Percentiles rank a stretch among this genome's conserved stretches.
Conservation (phyloP, 2,329 filamentous ascomycete species). For the Trichoderma semiorbis region DNA sequence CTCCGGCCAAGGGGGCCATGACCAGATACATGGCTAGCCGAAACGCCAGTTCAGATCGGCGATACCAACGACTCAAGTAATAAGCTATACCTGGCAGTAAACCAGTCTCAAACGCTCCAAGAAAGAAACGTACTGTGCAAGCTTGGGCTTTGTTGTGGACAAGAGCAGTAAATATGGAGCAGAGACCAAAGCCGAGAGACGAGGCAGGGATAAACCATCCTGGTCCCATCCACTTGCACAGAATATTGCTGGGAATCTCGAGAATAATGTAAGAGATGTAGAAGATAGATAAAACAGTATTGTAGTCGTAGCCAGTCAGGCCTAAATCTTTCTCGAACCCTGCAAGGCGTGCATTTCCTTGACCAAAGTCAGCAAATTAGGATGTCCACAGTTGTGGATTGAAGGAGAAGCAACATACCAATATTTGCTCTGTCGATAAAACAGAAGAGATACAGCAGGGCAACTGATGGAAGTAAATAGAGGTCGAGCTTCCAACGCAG, state of each 20-base stretch:
- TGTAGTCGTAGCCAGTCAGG: not conserved
- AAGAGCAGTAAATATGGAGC: not conserved
- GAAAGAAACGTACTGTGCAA: not conserved
- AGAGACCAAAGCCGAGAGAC: not conserved
- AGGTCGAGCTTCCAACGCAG: not conserved
- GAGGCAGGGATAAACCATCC: not conserved
- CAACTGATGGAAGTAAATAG: not conserved
- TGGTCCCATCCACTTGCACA: not conserved
- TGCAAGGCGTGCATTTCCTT: not conserved
- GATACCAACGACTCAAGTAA: not conserved
- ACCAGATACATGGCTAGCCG: not conserved
- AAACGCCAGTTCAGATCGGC: not conserved
- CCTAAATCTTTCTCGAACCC: not conserved
- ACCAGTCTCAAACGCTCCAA: not conserved
- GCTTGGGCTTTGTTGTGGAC: not conserved
- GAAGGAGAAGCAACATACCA: not conserved
- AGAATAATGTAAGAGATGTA: not conserved
- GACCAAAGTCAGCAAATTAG: not conserved
- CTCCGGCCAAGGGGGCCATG: slow-evolving; percentile 64
- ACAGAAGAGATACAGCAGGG: not conserved
- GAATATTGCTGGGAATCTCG: not conserved
- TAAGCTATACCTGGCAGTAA: not conserved
- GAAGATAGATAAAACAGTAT: not conserved
- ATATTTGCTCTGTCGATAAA: not conserved
- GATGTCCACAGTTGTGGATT: not conserved